These are phyloP conservation scores for Sporopachydermia quercuum DNA, from an alignment of 805 yeast genomes.

Conservation along the genomic window DNA sequence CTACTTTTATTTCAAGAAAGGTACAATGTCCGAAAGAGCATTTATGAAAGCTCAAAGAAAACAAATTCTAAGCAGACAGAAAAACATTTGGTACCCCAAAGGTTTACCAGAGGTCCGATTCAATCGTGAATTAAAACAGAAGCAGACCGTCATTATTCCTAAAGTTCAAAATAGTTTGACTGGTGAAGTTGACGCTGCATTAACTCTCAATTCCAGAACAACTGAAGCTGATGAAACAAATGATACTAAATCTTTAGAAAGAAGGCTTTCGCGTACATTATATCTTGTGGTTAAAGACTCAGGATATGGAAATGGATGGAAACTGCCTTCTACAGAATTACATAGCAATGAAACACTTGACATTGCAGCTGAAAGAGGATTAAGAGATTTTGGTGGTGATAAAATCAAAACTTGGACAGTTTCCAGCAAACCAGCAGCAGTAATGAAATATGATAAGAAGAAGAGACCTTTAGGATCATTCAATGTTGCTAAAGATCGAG, in stretches of 20 bases:
- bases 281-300: slow-evolving; percentile 50
- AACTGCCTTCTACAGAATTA: slow-evolving; percentile 57
- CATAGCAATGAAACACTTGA: slow-evolving; percentile 43
- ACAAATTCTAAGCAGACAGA: slow-evolving; percentile 26
- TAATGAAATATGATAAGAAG: slow-evolving; percentile 28
- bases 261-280: slow-evolving; percentile 66
- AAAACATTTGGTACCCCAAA: slow-evolving; percentile 63
- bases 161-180: slow-evolving; percentile 30
- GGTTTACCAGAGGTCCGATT: slow-evolving; percentile 81
- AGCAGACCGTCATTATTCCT: slow-evolving; percentile 70
- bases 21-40: slow-evolving; percentile 76
- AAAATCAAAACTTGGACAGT: slow-evolving; percentile 77
- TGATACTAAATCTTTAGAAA: slow-evolving; percentile 57
- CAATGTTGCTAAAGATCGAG: not conserved
- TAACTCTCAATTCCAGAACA: slow-evolving; percentile 51
- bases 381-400: slow-evolving; percentile 58
- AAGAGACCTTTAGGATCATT: slow-evolving; percentile 8
- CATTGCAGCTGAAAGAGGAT: slow-evolving; percentile 57
- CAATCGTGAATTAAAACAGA: slow-evolving; percentile 75
- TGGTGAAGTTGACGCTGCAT: slow-evolving; percentile 19
- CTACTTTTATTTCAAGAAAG: slow-evolving; percentile 80
- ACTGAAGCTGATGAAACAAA: slow-evolving; percentile 62
- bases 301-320: slow-evolving; percentile 34
- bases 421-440: slow-evolving; percentile 77
- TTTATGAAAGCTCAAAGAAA: slow-evolving; percentile 51